Base-by-base conservation (phyloP, 768 basidiomycete genomes). In the Tephrocybe sp. region DNA sequence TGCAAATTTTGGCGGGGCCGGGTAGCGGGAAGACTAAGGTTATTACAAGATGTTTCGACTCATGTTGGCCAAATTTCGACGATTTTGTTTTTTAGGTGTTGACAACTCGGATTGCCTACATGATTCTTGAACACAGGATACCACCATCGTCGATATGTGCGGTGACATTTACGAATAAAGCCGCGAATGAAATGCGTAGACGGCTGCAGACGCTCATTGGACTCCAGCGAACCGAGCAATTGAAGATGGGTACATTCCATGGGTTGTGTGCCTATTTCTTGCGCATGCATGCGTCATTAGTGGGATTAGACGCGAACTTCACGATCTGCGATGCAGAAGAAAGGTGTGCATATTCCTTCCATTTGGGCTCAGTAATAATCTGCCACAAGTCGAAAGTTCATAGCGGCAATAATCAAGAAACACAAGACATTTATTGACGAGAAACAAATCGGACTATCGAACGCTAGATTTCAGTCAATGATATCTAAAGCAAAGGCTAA, bases 81-180 rank as follows among this genome's bases (percentile, higher is more conserved):
- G 33, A 23, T 30, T 21, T 4, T n/a, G 3, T 50, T 12, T 21
- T 19, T 13, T 36, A 82, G 74, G 83, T 88, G 21, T 63, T 89
- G 21, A 87, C 83, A 4, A 78, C 82, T 41, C 76, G 88, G 13
- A 83, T 88, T 39, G 85, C 81, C 3, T 71, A 86, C 61, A 69
- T 90, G 18, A 81, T 88, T 42, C 61, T 78, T 5, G 63, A 74
- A 23, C 77, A 83, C 58, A 56, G 56, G 29, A 58, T 86, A 11
- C 60, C 72, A 7, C 79, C 87, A 2, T 69, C 72, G 3, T 71
- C 79, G 13, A 84, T 90, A 66, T 86, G 84, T 57, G 84, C 86
- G 2, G 86, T 93, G n/a, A 95, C 77, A 4, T 95, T 94, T 64
- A 94, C 93, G 9, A 93, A 93, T 69, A 92, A 91, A 65, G 91